These are phyloP conservation scores for Phytophthora pisi DNA, from an alignment of 352 stramenopile species.

Conservation along the genomic window DNA sequence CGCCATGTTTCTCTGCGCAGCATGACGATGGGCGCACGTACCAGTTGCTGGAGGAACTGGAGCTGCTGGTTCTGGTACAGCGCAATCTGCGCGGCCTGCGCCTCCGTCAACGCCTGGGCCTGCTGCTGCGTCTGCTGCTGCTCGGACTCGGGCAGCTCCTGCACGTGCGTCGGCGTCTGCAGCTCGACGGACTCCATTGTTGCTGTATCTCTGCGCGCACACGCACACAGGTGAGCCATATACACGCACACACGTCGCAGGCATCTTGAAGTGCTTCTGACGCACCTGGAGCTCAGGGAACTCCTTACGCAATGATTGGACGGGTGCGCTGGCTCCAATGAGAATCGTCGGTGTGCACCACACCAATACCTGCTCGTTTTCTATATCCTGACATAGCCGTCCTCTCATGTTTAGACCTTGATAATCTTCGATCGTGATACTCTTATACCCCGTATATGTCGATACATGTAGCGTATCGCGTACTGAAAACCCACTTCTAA, in stretches of 20 bases:
- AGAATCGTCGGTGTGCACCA: conserved; percentile 19
- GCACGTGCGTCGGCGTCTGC: conserved; percentile 25
- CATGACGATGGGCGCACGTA: conserved; percentile 10
- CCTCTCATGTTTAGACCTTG: too few relatives aligned
- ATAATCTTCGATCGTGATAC: too few relatives aligned
- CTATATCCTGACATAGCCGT: too few relatives aligned
- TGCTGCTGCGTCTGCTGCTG: conserved; percentile 27
- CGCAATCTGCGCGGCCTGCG: conserved; percentile 58
- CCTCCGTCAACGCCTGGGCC: conserved; percentile 21
- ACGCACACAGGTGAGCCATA: not conserved
- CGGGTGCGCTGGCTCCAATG: conserved; percentile 29
- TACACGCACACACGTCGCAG: conserved; percentile 8
- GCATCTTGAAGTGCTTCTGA: conserved; percentile 15
- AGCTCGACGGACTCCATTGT: conserved; percentile 39
- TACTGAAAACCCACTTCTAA: not conserved
- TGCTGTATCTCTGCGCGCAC: conserved; percentile 3
- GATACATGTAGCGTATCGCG: too few relatives aligned
- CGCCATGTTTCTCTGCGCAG: not conserved
- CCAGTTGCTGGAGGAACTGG: conserved; percentile 84
- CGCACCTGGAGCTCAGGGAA: conserved; percentile 8
- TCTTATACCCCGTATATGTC: not conserved
- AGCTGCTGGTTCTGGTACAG: conserved; percentile 82
- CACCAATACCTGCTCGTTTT: not conserved
- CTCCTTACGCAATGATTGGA: conserved; percentile 24
- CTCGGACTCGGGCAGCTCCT: conserved; percentile 8